These are phyloP conservation scores for Jasminum sambac DNA, from an alignment of 257 asterid genomes.

Conservation along the genomic window DNA sequence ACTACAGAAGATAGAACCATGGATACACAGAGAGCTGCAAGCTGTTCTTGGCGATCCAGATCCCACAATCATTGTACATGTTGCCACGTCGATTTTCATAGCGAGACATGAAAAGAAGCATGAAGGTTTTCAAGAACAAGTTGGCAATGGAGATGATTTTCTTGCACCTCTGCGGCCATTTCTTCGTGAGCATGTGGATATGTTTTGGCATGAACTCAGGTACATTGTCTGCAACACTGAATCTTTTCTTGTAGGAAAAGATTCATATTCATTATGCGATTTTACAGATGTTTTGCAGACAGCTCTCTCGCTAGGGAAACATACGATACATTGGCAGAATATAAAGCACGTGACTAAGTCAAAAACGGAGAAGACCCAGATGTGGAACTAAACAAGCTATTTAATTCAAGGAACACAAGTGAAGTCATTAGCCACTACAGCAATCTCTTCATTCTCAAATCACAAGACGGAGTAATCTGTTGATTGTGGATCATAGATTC, in stretches of 20 bases:
- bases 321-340: constrained; percentile 52
- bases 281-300: constrained; percentile 54
- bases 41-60: constrained; percentile 63
- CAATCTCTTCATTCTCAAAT: not conserved
- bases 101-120: constrained; percentile 26
- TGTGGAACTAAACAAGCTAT: not conserved
- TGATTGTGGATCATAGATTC: not conserved
- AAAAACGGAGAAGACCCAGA: not conserved
- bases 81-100: constrained; percentile 49
- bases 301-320: constrained; percentile 48
- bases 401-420: not conserved
- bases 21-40: constrained; percentile 61
- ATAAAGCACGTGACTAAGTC: constrained; percentile 22
- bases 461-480: not conserved
- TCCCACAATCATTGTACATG: constrained; percentile 60
- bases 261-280: not conserved
- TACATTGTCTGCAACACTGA: constrained; percentile 6
- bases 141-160: constrained; percentile 29
- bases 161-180: constrained; percentile 53
- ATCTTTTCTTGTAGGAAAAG: not conserved
- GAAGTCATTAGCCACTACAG: not conserved
- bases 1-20: constrained; percentile 46
- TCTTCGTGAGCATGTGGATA: constrained; percentile 41
- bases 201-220: constrained; percentile 69
- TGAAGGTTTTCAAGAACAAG: constrained; percentile 23